Percentiles rank a stretch among this genome's conserved stretches.
These are phyloP conservation scores for Cynanchum wilfordii DNA, from an alignment of 257 asterid species.

Conservation along the genomic window DNA sequence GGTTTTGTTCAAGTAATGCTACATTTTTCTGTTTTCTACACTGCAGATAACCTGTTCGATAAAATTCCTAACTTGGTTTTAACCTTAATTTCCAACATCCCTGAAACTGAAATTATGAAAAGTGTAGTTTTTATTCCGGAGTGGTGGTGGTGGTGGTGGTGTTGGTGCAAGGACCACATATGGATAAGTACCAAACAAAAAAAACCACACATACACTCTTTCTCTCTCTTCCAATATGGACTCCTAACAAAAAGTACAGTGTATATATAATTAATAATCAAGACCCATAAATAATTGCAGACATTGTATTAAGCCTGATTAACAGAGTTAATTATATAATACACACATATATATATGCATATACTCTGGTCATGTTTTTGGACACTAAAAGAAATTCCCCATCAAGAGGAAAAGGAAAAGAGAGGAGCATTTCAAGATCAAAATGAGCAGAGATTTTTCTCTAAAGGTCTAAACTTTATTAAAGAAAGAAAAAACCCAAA, in stretches of 20 bases:
- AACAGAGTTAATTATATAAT: neutral
- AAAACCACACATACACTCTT: too few species aligned
- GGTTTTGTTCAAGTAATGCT: neutral
- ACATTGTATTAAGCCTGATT: neutral
- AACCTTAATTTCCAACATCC: neutral
- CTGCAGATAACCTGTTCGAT: constrained; percentile 1
- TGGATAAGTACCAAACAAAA: neutral
- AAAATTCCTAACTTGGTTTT: too few species aligned
- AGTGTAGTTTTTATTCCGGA: neutral
- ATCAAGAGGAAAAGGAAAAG: neutral
- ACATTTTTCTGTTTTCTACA: neutral
- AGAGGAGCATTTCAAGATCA: neutral
- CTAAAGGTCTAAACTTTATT: neutral
- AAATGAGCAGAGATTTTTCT: too few species aligned
- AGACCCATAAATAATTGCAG: neutral
- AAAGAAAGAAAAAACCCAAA: neutral
- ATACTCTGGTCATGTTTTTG: neutral
- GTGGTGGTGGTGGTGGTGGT: neutral
- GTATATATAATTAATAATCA: neutral
- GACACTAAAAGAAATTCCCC: neutral
- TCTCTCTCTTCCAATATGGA: neutral
- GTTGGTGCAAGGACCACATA: constrained; percentile 1
- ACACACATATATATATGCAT: too few species aligned
- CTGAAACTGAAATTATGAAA: neutral
- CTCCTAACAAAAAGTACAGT: neutral